Conservation (phyloP, 352 stramenopile genomes). For the Phytophthora sp. region DNA sequence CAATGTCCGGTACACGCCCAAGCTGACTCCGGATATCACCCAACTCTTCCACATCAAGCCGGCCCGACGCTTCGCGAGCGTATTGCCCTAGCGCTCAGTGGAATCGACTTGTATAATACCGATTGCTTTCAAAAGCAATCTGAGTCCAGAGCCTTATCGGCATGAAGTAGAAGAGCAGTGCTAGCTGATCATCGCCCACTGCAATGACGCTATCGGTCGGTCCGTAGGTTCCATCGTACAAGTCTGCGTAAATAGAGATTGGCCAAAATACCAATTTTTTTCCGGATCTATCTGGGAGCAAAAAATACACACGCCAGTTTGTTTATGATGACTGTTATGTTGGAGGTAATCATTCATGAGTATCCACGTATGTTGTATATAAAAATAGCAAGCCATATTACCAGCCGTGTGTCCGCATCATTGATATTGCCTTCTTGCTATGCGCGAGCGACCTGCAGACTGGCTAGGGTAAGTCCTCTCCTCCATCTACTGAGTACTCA, state of each 20-base stretch:
- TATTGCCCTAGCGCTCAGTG: neutral
- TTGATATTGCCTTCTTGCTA: neutral
- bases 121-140: neutral
- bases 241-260: neutral
- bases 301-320: too few relatives aligned
- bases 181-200: neutral
- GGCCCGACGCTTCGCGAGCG: neutral
- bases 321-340: neutral
- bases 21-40: neutral
- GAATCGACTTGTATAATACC: neutral
- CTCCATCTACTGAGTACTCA: neutral
- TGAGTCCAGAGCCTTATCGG: neutral
- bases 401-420: neutral
- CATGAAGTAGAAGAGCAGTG: neutral
- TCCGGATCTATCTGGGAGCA: neutral
- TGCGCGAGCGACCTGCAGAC: neutral
- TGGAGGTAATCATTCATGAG: neutral
- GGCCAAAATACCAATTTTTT: neutral
- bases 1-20: neutral
- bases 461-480: neutral
- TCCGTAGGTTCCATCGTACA: neutral
- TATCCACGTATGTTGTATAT: neutral
- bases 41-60: neutral
- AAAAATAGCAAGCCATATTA: slow-evolving; percentile 19
- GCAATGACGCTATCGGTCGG: neutral